phyloP scores from a whole-genome alignment of 2,329 filamentous ascomycete species.

The Cytospora mali region DNA sequence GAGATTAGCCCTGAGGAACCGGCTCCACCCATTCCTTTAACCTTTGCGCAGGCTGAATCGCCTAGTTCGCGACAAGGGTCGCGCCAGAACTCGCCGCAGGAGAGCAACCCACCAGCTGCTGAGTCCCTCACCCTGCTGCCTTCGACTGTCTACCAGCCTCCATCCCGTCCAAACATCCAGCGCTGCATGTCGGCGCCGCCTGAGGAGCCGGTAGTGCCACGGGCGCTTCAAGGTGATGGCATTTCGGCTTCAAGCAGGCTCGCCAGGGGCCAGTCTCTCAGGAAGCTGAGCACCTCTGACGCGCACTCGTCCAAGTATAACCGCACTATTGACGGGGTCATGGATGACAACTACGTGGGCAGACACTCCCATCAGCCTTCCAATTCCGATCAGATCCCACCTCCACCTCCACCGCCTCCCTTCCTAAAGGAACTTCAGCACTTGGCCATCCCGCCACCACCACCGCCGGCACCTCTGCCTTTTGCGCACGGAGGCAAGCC shows the following conservation, averaged over 20 bases:
- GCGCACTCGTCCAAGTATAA: conserved; percentile 44
- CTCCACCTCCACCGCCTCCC: conserved; percentile 57
- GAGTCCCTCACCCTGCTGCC: conserved; percentile 52
- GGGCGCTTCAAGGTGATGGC: conserved; percentile 36
- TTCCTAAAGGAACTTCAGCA: conserved; percentile 66
- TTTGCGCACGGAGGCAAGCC: conserved; percentile 41
- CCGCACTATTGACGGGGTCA: conserved; percentile 52
- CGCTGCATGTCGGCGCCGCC: conserved; percentile 66
- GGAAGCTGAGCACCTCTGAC: conserved; percentile 41
- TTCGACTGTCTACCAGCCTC: conserved; percentile 63
- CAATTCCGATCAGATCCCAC: conserved; percentile 52
- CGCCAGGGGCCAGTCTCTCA: conserved; percentile 35
- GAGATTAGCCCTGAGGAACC: conserved; percentile 46
- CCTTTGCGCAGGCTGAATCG: conserved; percentile 48
- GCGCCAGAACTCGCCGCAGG: conserved; percentile 40
- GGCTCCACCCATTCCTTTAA: conserved; percentile 56
- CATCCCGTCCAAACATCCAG: conserved; percentile 50
- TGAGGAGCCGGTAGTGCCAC: conserved; percentile 44
- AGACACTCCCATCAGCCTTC: conserved; percentile 46
- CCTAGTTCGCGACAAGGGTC: conserved; percentile 38
- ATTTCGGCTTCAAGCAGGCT: conserved; percentile 29
- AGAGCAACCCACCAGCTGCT: conserved; percentile 25
- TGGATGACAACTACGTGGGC: conserved; percentile 35
- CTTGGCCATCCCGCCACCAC: conserved; percentile 61
- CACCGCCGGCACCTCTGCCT: conserved; percentile 61